Base-by-base conservation (phyloP, 2,329 filamentous ascomycete genomes). In the Fusarium coicis region DNA sequence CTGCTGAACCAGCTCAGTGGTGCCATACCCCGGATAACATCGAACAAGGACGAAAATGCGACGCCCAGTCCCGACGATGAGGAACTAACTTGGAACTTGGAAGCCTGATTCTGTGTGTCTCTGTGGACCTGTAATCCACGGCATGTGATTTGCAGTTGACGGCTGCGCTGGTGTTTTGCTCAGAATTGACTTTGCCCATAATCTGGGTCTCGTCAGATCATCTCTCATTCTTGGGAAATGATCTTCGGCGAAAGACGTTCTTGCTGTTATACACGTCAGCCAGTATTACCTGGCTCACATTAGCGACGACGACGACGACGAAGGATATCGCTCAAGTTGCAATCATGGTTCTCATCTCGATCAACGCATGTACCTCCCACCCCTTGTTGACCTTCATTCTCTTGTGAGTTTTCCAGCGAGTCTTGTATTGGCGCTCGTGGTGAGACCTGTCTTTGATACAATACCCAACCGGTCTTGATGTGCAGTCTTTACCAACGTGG, bases 11-110 rank as follows among this genome's bases (percentile, higher is more conserved):
- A 23, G 15, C 40, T 26, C 37, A 19, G 71, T 74, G 71, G 71
- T 74, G 71, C 71, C 71, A 74, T 74, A 74, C 71, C 71, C 71
- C 71, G 57, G 71, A 65, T 58, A 43, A 55, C 49, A 74, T 74
- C 67, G 68, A 69, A 73, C 70, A 73, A 73, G 66, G 61, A 60
- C 70, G 69, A 72, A 28, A 63, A 66, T 46, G 43, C 30, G 28
- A 50, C 64, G 68, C 65, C 42, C 39, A 50, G 30, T 73, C 67
- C 71, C 71, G 67, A 68, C 46, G 47, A 57, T 63, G 40, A 12
- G 34, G n/a, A 32, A 23, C 37, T 9, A 32, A 43, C 53, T 34
- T 21, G 42, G 26, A 23, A 46, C 37, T 26, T 21, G 32, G 26
- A 23, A 46, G 39, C 54, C 54, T 36, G 40, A n/a, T 57, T 47